Percentiles rank a stretch among this genome's conserved stretches.
phyloP scores from a whole-genome alignment of 176 grass and related monocot genomes.

The Dactylis glomerata region DNA sequence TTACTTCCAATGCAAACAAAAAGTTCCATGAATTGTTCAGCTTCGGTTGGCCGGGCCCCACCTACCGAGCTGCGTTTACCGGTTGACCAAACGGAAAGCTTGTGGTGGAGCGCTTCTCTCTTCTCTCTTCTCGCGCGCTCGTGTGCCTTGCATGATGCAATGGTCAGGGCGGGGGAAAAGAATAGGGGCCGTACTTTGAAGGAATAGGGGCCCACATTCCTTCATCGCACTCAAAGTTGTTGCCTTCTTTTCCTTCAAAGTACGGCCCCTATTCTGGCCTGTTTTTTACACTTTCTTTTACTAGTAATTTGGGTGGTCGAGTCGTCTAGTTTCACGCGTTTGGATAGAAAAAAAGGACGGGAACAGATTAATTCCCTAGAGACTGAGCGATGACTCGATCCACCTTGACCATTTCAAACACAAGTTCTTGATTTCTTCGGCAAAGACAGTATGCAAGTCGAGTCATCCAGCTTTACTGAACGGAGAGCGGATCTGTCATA shows the following conservation, averaged over 20 bases:
- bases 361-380: too few relatives aligned
- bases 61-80: background rate
- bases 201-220: constrained; percentile 25
- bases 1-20: constrained; percentile 11
- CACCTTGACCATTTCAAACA: background rate
- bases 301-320: background rate
- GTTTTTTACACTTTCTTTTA: background rate
- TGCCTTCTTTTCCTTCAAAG: constrained; percentile 39
- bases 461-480: background rate
- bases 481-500: background rate
- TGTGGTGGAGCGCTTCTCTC: background rate
- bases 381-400: background rate
- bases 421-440: background rate
- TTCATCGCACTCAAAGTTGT: constrained; percentile 43
- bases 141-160: background rate
- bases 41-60: background rate
- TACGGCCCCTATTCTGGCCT: too few relatives aligned
- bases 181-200: constrained; percentile 24
- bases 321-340: background rate
- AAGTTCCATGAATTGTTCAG: background rate
- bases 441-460: background rate
- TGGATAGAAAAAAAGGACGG: too few relatives aligned
- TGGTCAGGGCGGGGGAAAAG: background rate
- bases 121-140: too few relatives aligned
- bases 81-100: background rate